Base-by-base conservation (phyloP, 805 yeast genomes). In the Yarrowia osloensis region DNA sequence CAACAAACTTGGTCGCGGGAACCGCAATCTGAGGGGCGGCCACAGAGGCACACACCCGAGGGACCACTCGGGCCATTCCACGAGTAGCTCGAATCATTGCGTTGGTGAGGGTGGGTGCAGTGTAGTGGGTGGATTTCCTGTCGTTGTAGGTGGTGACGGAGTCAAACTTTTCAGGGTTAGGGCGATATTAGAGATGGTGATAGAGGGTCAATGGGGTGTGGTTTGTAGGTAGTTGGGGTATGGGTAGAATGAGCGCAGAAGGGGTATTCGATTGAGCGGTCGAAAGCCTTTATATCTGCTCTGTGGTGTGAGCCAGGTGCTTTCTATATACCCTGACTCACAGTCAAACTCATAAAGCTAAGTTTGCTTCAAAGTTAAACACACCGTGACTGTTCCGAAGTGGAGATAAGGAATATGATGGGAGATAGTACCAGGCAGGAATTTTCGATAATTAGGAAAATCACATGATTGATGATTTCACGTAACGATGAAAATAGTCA, bases 11-110 rank as follows among this genome's bases (percentile, higher is more conserved):
- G 54, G 54, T 29, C 7, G 35, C 21, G 47, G 57, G 57, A 15
- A 37, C 40, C 8, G 40, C 11, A 15, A 50, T 8, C 40, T 31
- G 40, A 6, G 57, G 40, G 57, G 40, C 57, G 40, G 40, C 40
- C 57, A 33, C 57, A 15, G 57, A 31, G 57, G 57, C 57, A 33
- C 57, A 33, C 26, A 54, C 62, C 62, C 62, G 62, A 39, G 49
- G 63, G 63, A 37, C 63, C 63, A 57, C 49, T 39, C 63, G 63
- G 49, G 63, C 63, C 49, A 40, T 40, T 39, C 49, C 63, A 39
- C 63, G 63, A 40, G 63, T 57, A 57, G 63, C 63, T 57, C 63
- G 63, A 40, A 57, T 57, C 63, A 57, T 57, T 33, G 40, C 40
- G 46, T 17, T 28, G 42, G 31, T n/a, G 29, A 4, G 29, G 8